Percentiles rank a stretch among this genome's conserved stretches.
Conservation (phyloP, 2,329 filamentous ascomycete genomes). For the Escovopsis weberi region DNA sequence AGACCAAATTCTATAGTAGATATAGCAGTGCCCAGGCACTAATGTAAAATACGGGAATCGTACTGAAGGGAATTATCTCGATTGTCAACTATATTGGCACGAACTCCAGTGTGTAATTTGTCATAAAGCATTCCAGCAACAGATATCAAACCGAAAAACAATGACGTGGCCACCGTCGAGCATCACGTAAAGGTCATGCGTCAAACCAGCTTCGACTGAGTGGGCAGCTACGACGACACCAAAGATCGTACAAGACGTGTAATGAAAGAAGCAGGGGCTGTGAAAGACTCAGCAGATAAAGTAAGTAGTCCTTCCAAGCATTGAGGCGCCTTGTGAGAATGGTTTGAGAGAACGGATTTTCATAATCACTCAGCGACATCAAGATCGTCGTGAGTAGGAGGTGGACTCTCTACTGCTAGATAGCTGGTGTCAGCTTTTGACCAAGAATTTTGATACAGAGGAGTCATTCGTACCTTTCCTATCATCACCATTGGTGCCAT, state of each 20-base stretch:
- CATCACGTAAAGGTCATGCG: background rate
- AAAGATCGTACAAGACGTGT: constrained; percentile 1
- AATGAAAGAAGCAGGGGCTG: constrained; percentile 1
- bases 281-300: background rate
- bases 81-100: background rate
- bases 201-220: constrained; percentile 4
- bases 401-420: constrained; percentile 50
- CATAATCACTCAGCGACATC: constrained; percentile 67
- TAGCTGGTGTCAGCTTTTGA: background rate
- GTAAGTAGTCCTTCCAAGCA: background rate
- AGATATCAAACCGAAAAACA: background rate
- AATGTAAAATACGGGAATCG: no score
- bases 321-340: background rate
- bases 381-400: constrained; percentile 80
- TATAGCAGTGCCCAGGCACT: no score
- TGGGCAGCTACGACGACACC: background rate
- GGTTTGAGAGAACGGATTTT: background rate
- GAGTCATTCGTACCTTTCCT: constrained; percentile 55
- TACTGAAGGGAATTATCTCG: background rate
- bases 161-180: background rate
- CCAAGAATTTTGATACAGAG: background rate
- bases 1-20: no score
- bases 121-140: background rate
- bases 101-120: background rate
- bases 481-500: constrained; percentile 71